phyloP scores from a whole-genome alignment of 257 asterid genomes.

The Scutellaria galericulata region DNA sequence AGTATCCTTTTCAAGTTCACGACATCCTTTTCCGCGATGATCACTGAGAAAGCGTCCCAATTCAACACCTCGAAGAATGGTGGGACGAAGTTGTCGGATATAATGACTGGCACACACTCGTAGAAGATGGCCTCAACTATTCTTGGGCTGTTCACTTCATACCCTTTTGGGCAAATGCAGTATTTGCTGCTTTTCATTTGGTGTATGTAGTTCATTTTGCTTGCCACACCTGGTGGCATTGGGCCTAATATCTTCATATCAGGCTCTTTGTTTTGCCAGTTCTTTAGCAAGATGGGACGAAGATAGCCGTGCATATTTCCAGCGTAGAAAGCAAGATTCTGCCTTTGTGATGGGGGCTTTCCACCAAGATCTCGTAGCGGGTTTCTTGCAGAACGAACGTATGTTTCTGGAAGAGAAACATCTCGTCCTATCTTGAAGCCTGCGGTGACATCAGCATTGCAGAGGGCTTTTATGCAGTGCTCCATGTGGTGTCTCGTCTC shows the following conservation, averaged over 20 bases:
- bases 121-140: slow-evolving; percentile 87
- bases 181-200: slow-evolving; percentile 89
- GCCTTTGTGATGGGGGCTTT: slow-evolving; percentile 69
- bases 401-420: slow-evolving; percentile 78
- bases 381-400: slow-evolving; percentile 70
- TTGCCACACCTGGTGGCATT: slow-evolving; percentile 82
- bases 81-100: slow-evolving; percentile 90
- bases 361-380: slow-evolving; percentile 89
- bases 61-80: slow-evolving; percentile 85
- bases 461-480: slow-evolving; percentile 85
- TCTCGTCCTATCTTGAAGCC: slow-evolving; percentile 91
- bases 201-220: slow-evolving; percentile 84
- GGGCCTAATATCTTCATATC: slow-evolving; percentile 76
- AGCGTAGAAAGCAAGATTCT: slow-evolving; percentile 77
- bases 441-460: slow-evolving; percentile 78
- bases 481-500: slow-evolving; percentile 91
- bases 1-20: slow-evolving; percentile 64
- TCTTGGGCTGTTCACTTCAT: slow-evolving; percentile 93
- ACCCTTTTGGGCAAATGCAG: slow-evolving; percentile 91
- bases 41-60: slow-evolving; percentile 72
- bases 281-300: slow-evolving; percentile 70
- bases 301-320: slow-evolving; percentile 85
- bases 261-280: slow-evolving; percentile 74
- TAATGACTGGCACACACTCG: slow-evolving; percentile 86
- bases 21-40: slow-evolving; percentile 75